Evolutionary conservation across 2,329 filamentous ascomycete genomes (phyloP), one percentile per base, ranked within the genome.

Genomic region (Phyllosticta citriasiana): DNA sequence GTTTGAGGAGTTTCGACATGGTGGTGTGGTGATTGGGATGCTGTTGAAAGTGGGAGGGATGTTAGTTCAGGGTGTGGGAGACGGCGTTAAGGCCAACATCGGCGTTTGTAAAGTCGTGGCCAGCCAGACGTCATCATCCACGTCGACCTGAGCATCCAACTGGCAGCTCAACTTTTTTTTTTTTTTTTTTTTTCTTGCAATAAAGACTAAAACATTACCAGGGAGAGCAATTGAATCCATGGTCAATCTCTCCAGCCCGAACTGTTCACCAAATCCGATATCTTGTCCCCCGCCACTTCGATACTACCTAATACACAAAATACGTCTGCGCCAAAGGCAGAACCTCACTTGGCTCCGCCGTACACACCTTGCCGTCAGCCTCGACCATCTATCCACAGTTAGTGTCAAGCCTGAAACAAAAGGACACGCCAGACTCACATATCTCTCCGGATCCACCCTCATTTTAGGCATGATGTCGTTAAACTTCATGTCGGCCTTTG

Each of bases 401-500:
- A 47, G 47, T n/a, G 30, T n/a, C 14, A 24, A 57, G 27, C 53
- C 2, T 12, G 47, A 40, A 53, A 53, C 33, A 30, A 61, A 9
- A 54, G 51, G 10, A 9, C 5, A 35, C n/a, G 35, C 24, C 27
- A 55, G 10, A 77, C 79, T 76, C 67, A 81, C 77, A 77, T 97
- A 97, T 69, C 83, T 86, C 80, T 97, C 93, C 4, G 93, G 89
- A 73, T 97, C 92, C 63, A 97, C 92, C 68, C 80, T 85, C 89
- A 97, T 97, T 76, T 81, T 84, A 14, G 93, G 93, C 84, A 85
- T 91, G 60, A 76, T 76, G 69, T 91, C 85, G 73, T 97, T 97
- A 74, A 85, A 92, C 70, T 90, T 91, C 91, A 97, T 96, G 74
- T 97, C 89, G 67, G 76, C 80, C 81, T 97, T 97, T 53, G 86